A percentile compares a stretch with the other conserved stretches of the same genome.
Evolutionary conservation across 208 protist species (phyloP).

Genomic region (Crithidia thermophila): DNA sequence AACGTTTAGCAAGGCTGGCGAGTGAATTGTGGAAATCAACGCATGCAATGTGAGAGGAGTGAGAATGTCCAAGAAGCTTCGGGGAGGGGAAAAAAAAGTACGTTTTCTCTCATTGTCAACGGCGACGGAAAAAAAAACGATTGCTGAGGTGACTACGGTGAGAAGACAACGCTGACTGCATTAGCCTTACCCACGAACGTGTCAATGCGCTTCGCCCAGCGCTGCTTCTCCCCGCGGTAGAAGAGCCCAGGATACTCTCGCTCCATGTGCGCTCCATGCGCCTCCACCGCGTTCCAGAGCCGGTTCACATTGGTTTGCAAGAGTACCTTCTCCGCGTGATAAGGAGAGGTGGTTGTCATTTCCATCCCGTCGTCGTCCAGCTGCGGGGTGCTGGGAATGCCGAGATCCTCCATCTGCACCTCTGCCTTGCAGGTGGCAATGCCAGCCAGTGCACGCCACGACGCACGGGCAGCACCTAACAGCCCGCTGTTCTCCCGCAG

Average conservation of each 20-base stretch:
- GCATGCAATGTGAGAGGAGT: not conserved
- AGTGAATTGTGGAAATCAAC: not conserved
- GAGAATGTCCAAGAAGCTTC: no score
- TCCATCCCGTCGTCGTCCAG: constrained; percentile 42
- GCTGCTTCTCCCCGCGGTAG: constrained; percentile 60
- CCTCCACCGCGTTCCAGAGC: constrained; percentile 64
- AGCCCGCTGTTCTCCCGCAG: constrained; percentile 26
- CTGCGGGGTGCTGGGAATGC: constrained; percentile 19
- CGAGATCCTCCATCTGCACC: constrained; percentile 36
- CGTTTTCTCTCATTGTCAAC: not conserved
- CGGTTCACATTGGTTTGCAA: constrained; percentile 49
- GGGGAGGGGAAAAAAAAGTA: not conserved
- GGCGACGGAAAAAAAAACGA: not conserved
- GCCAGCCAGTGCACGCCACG: constrained; percentile 34
- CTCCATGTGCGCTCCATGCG: constrained; percentile 68
- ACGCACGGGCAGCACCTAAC: constrained; percentile 29
- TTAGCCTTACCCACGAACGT: constrained; percentile 58
- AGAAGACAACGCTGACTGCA: constrained; percentile 75
- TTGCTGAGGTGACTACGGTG: constrained; percentile 27
- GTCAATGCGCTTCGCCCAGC: constrained; percentile 41
- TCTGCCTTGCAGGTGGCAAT: constrained; percentile 68
- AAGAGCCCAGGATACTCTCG: constrained; percentile 60
- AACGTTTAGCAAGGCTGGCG: no score
- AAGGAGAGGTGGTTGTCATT: constrained; percentile 59
- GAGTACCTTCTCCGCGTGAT: constrained; percentile 50